Evolutionary conservation across 257 asterid genomes (phyloP).

Genomic region (Solanum rostratum): DNA sequence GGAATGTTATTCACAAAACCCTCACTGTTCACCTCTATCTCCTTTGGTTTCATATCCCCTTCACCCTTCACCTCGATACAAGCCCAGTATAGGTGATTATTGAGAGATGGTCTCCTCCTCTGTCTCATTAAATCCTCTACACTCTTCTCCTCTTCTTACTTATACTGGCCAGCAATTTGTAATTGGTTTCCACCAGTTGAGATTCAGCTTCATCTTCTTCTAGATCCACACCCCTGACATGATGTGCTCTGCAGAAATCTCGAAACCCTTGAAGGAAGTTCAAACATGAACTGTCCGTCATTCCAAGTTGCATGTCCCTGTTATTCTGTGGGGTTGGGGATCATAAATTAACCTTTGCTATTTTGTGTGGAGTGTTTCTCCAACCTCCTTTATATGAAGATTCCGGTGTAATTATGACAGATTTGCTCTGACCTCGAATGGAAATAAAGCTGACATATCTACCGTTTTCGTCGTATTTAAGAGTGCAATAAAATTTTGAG

Average conservation of each 20-base stretch:
- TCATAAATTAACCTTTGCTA: neutral
- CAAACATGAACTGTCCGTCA: neutral
- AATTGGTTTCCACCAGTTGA: neutral
- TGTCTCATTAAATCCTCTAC: neutral
- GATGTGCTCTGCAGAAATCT: neutral
- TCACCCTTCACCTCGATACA: neutral
- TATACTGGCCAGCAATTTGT: neutral
- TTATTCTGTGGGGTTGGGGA: neutral
- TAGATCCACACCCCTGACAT: neutral
- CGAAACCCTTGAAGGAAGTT: neutral
- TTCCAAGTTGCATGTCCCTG: neutral
- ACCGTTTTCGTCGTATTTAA: neutral
- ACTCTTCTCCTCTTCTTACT: neutral
- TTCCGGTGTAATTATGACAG: neutral
- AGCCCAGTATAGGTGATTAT: neutral
- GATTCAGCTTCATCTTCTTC: neutral
- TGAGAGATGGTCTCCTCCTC: neutral
- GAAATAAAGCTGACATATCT: neutral
- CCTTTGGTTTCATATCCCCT: neutral
- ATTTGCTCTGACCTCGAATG: neutral
- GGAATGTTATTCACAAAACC: neutral
- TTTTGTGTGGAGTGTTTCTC: neutral
- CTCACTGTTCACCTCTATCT: neutral
- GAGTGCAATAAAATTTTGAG: neutral
- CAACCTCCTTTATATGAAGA: neutral